Evolutionary conservation across 345 rosid genomes (phyloP).

Genomic region (Physaria fendleri): DNA sequence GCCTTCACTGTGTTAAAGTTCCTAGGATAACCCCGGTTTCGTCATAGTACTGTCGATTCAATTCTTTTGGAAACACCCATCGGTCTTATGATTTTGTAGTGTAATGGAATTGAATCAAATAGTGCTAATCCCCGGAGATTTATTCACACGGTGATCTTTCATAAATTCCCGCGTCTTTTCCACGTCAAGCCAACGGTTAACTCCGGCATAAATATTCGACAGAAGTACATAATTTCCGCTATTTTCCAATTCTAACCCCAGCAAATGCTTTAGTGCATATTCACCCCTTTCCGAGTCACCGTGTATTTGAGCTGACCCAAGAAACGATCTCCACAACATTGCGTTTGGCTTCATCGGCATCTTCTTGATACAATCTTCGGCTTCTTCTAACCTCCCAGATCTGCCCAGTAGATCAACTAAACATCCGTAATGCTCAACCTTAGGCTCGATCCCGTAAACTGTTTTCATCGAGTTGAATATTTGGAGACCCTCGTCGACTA

Average conservation of each 20-base stretch:
- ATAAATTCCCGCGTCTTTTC: slow-evolving; percentile 49
- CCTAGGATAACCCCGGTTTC: too few species aligned
- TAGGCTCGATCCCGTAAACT: slow-evolving; percentile 40
- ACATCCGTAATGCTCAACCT: slow-evolving; percentile 60
- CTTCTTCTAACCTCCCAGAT: slow-evolving; percentile 47
- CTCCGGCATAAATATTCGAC: slow-evolving; percentile 56
- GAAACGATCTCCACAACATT: slow-evolving; percentile 56
- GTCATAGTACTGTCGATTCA: too few species aligned
- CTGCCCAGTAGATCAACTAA: slow-evolving; percentile 59
- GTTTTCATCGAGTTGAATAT: slow-evolving; percentile 46
- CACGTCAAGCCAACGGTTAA: slow-evolving; percentile 51
- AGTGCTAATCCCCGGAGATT: slow-evolving; percentile 48
- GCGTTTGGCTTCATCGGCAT: slow-evolving; percentile 70
- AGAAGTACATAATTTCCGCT: slow-evolving; percentile 61
- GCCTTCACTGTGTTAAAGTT: too few species aligned
- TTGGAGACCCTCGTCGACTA: slow-evolving; percentile 40
- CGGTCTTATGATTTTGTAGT: neutral
- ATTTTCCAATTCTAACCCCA: slow-evolving; percentile 43
- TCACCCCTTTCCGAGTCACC: slow-evolving; percentile 46
- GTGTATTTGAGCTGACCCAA: slow-evolving; percentile 54
- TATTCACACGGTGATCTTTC: slow-evolving; percentile 43
- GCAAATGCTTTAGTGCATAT: slow-evolving; percentile 39
- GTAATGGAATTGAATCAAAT: neutral
- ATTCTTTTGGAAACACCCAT: too few species aligned
- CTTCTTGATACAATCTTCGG: slow-evolving; percentile 36